A percentile compares a stretch with the other conserved stretches of the same genome.
Conservation (phyloP, 305 asterid species). For the Rubia peregrina region DNA sequence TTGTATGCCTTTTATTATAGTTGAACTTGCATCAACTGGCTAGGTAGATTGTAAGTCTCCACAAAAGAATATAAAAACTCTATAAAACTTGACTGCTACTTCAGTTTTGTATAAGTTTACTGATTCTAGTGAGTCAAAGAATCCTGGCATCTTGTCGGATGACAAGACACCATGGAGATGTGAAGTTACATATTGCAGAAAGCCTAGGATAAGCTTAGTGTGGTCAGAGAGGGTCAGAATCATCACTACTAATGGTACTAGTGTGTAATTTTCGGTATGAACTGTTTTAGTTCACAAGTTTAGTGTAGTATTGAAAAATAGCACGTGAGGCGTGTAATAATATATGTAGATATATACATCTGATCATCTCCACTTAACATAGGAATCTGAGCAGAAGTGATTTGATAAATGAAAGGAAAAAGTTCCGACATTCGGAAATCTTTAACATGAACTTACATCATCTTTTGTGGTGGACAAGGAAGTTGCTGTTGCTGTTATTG, state of each 20-base stretch:
- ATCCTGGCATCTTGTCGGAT: no score
- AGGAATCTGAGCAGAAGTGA: background rate
- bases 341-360: background rate
- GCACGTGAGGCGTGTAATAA: background rate
- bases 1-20: background rate
- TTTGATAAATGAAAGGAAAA: background rate
- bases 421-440: background rate
- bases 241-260: background rate
- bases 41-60: no score
- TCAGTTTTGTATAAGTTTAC: no score
- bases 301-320: background rate
- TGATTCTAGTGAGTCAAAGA: no score
- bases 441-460: slow-evolving; percentile 2
- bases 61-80: no score
- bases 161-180: no score
- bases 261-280: background rate
- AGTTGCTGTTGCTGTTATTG: slow-evolving; percentile 24
- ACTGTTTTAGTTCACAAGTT: background rate
- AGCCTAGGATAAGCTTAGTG: no score
- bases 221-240: background rate
- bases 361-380: background rate
- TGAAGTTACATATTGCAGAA: no score
- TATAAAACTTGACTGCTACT: no score
- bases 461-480: slow-evolving; percentile 1
- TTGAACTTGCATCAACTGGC: background rate